Conservation (phyloP, 2,329 filamentous ascomycete species). For the Arachnomyces sp. region DNA sequence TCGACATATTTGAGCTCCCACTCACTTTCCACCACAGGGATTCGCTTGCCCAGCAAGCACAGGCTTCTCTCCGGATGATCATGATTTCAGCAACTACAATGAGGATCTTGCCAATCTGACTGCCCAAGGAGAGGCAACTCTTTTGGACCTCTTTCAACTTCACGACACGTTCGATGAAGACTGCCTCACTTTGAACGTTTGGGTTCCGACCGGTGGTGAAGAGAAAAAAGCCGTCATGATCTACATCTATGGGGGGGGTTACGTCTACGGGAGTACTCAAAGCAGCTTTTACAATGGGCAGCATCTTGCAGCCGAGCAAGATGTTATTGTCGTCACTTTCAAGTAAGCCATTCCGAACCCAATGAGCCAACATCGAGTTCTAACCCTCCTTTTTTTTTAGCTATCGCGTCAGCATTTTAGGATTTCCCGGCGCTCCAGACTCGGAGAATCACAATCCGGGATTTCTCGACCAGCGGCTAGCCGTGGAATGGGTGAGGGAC, state of each 20-base stretch:
- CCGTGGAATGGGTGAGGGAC: conserved; percentile 16
- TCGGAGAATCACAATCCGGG: conserved; percentile 8
- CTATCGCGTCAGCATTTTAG: conserved; percentile 36
- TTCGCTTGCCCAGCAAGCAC: too few relatives aligned
- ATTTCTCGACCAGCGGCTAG: conserved; percentile 15
- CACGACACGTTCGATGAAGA: conserved; percentile 21
- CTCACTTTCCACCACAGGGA: too few relatives aligned
- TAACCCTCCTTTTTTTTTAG: too few relatives aligned
- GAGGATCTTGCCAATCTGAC: too few relatives aligned
- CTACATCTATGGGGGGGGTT: conserved; percentile 35
- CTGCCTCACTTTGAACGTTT: conserved; percentile 30
- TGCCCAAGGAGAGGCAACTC: too few relatives aligned
- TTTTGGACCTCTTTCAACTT: too few relatives aligned
- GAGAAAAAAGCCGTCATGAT: conserved; percentile 31
- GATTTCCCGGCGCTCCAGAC: conserved; percentile 28
- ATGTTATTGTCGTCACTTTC: conserved; percentile 34
- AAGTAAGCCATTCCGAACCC: too few relatives aligned
- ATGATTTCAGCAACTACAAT: too few relatives aligned
- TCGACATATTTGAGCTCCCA: not conserved
- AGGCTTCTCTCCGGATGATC: too few relatives aligned
- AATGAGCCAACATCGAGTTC: too few relatives aligned
- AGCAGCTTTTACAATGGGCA: conserved; percentile 31
- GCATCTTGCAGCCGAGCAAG: conserved; percentile 27
- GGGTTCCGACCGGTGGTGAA: conserved; percentile 23
- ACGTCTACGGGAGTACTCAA: conserved; percentile 24